A percentile compares a stretch with the other conserved stretches of the same genome.
These are phyloP conservation scores for Pichia paraexigua DNA, from an alignment of 805 yeast species.

Conservation along the genomic window DNA sequence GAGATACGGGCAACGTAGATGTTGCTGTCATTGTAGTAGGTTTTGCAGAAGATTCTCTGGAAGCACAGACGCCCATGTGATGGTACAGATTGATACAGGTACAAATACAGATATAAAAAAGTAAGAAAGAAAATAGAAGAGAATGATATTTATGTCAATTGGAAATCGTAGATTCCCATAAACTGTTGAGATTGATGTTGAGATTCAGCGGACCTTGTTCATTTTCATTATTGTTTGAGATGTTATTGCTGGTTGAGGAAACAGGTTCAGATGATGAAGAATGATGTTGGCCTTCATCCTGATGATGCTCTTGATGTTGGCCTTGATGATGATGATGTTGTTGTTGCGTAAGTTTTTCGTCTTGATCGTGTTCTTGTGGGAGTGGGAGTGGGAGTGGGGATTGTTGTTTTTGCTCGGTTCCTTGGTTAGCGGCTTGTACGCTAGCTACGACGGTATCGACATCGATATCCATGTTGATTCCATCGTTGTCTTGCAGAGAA, in stretches of 20 bases:
- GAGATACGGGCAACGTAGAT: background rate
- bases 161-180: background rate
- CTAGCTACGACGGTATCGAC: background rate
- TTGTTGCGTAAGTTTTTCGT: background rate
- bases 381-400: background rate
- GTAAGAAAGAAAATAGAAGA: background rate
- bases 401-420: background rate
- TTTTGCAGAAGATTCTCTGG: background rate
- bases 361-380: background rate
- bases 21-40: background rate
- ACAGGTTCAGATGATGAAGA: background rate
- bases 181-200: background rate
- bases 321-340: background rate
- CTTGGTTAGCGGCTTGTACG: background rate
- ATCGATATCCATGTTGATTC: background rate
- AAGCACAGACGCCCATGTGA: background rate
- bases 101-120: background rate
- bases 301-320: background rate
- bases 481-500: background rate
- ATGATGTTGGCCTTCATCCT: background rate
- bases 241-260: background rate
- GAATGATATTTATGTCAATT: background rate
- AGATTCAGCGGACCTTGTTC: background rate
- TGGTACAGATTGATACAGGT: background rate
- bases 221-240: background rate